Conservation (phyloP, 176 grass and related monocot genomes). For the Chrysopogon serrulatus region DNA sequence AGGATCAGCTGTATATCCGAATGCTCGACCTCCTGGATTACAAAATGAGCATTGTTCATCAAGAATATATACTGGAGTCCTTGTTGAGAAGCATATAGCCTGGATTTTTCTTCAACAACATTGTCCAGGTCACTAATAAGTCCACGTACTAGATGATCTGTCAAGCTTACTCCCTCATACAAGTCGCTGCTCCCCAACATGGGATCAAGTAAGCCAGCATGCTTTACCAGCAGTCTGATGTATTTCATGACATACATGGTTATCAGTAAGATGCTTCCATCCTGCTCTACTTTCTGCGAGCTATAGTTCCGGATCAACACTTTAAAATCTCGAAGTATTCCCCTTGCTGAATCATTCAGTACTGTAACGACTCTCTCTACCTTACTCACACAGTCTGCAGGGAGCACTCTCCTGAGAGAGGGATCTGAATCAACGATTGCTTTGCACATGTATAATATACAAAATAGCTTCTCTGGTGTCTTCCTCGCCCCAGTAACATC, state of each 20-base stretch:
- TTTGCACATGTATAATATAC: constrained; percentile 16
- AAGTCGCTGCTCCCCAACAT: constrained; percentile 1
- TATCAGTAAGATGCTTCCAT: not conserved
- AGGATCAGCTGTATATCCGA: not conserved
- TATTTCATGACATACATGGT: constrained; percentile 30
- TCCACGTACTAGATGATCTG: not conserved
- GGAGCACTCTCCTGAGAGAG: not conserved
- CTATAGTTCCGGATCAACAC: constrained; percentile 15
- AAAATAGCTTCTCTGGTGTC: constrained; percentile 31
- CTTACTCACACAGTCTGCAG: not conserved
- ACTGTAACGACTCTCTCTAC: not conserved
- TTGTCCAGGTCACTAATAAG: not conserved
- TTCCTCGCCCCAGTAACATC: not conserved
- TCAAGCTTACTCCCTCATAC: not conserved
- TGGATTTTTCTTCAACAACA: not conserved
- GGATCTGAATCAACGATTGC: not conserved
- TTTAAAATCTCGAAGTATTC: constrained; percentile 13
- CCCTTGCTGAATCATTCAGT: constrained; percentile 4
- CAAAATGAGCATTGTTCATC: constrained; percentile 32
- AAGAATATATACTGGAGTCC: constrained; percentile 23
- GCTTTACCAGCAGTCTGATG: constrained; percentile 19
- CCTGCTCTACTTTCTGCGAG: constrained; percentile 9
- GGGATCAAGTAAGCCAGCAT: constrained; percentile 14
- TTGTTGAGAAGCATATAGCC: not conserved
- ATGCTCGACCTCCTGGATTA: constrained; percentile 21